Evolutionary conservation across 2,329 filamentous ascomycete species (phyloP).

Genomic region (Hypomyces perniciosus): DNA sequence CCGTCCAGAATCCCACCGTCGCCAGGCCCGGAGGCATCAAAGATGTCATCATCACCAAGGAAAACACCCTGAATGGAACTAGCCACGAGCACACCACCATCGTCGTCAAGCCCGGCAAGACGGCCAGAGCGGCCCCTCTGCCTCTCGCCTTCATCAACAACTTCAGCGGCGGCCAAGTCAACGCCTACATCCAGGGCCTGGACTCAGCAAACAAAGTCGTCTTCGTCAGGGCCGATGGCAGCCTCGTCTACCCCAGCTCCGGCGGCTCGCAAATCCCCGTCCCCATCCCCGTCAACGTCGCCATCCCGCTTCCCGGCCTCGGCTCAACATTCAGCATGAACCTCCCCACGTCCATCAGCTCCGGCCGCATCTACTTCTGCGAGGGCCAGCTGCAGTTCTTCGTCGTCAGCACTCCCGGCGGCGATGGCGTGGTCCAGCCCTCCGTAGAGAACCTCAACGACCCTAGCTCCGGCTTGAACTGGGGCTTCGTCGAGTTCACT

Average conservation of each 20-base stretch:
- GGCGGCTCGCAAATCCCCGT: constrained; percentile 30
- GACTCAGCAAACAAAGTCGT: constrained; percentile 35
- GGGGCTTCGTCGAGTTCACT: constrained; percentile 47
- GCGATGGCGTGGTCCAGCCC: constrained; percentile 42
- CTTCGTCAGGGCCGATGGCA: constrained; percentile 37
- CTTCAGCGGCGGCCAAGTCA: constrained; percentile 31
- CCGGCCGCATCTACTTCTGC: constrained; percentile 41
- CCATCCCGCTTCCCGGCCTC: constrained; percentile 35
- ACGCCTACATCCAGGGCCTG: constrained; percentile 41
- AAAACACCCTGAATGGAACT: too few species aligned
- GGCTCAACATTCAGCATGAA: constrained; percentile 34
- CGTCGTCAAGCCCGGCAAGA: not conserved
- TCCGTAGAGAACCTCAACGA: constrained; percentile 39
- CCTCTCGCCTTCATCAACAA: constrained; percentile 38
- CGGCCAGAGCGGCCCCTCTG: constrained; percentile 8
- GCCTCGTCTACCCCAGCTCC: constrained; percentile 37
- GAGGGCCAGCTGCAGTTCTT: constrained; percentile 38
- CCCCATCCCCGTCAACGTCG: constrained; percentile 34
- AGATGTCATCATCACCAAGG: too few species aligned
- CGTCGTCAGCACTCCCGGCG: constrained; percentile 27
- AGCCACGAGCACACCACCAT: too few species aligned
- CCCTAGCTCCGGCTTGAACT: constrained; percentile 37
- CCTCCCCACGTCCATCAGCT: constrained; percentile 34
- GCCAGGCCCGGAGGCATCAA: too few species aligned
- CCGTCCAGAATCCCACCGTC: too few species aligned